Percentiles rank a stretch among this genome's conserved stretches.
Conservation (phyloP, 352 stramenopile genomes). For the Globisporangium polare region DNA sequence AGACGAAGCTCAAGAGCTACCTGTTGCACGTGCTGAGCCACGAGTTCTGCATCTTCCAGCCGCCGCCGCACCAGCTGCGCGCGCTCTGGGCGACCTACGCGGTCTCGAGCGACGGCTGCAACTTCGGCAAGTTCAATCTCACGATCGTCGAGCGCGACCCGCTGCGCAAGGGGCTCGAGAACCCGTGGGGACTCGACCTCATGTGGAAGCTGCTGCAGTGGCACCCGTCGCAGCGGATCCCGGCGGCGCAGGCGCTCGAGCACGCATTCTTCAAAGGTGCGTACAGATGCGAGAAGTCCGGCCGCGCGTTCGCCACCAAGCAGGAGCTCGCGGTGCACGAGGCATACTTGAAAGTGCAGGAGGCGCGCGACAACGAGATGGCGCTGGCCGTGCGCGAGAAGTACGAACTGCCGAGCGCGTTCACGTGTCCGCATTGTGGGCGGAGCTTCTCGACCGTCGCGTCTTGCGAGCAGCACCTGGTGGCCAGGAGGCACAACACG, state of each 20-base stretch:
- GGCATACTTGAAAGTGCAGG: conserved; percentile 56
- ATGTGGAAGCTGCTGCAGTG: conserved; percentile 93
- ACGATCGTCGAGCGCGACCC: conserved; percentile 90
- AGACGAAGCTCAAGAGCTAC: conserved; percentile 52
- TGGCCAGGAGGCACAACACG: conserved; percentile 36
- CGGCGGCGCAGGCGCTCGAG: conserved; percentile 60
- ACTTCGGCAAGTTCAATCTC: conserved; percentile 89
- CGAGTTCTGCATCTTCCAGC: conserved; percentile 85
- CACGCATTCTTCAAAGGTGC: conserved; percentile 86
- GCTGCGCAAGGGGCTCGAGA: conserved; percentile 85
- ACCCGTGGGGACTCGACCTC: conserved; percentile 84
- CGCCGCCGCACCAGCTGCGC: conserved; percentile 45
- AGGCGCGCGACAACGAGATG: conserved; percentile 36
- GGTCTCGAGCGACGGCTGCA: conserved; percentile 76
- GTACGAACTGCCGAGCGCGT: conserved; percentile 45
- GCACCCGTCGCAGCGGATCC: conserved; percentile 89
- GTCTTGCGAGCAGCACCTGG: conserved; percentile 55
- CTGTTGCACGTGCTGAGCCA: conserved; percentile 74
- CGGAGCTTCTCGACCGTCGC: conserved; percentile 59
- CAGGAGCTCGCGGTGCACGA: conserved; percentile 59
- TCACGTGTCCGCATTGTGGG: conserved; percentile 56
- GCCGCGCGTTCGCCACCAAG: conserved; percentile 58
- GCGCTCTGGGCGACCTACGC: conserved; percentile 65
- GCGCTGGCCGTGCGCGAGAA: conserved; percentile 54
- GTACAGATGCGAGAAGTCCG: conserved; percentile 63